Conservation (phyloP, 169 alveolate genomes). For the Eimeria acervulina region DNA sequence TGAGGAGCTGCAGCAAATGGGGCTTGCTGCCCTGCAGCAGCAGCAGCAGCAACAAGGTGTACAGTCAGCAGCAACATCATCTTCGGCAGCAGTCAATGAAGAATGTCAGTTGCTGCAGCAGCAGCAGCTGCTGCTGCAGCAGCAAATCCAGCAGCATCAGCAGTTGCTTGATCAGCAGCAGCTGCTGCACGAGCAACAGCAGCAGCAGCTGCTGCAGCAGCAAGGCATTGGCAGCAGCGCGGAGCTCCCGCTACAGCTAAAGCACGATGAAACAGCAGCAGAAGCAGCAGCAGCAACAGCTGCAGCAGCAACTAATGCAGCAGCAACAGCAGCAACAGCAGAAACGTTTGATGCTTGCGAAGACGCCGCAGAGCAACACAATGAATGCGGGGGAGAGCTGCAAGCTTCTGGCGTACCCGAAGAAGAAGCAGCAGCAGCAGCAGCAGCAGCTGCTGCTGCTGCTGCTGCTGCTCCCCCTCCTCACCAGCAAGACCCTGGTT, state of each 20-base stretch:
- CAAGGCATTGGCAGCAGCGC: neutral
- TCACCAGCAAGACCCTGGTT: neutral
- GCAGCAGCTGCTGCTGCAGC: neutral
- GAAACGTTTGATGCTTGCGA: neutral
- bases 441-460: slow-evolving; percentile 18
- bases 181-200: too few relatives aligned
- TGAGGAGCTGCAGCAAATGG: slow-evolving; percentile 6
- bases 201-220: slow-evolving; percentile 47
- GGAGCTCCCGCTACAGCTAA: neutral
- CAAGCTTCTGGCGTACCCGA: too few relatives aligned
- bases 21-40: slow-evolving; percentile 45
- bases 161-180: too few relatives aligned
- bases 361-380: neutral
- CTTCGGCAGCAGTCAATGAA: slow-evolving; percentile 35
- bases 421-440: slow-evolving; percentile 33
- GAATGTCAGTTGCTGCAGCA: slow-evolving; percentile 44
- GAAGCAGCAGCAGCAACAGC: neutral
- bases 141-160: too few relatives aligned
- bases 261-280: neutral
- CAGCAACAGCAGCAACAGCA: slow-evolving; percentile 20
- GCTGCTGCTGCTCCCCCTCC: slow-evolving; percentile 17
- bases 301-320: neutral
- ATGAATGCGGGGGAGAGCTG: neutral
- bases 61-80: slow-evolving; percentile 17
- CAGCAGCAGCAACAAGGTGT: slow-evolving; percentile 49